Base-by-base conservation (phyloP, 1,284 basidiomycete species). In the Thecaphora thlaspeos region DNA sequence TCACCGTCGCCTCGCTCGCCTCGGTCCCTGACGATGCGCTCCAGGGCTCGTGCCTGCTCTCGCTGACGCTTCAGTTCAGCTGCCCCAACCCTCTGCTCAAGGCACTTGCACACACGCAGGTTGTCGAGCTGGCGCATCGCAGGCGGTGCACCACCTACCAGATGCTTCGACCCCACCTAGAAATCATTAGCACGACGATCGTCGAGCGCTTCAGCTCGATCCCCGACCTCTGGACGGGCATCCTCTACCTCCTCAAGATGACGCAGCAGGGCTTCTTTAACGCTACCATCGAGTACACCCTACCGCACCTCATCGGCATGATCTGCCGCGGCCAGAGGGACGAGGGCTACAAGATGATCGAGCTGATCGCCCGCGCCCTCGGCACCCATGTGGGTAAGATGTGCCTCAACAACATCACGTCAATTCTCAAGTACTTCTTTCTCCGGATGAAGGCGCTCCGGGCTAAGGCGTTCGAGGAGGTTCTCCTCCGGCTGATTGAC, bases 391-490 rank as follows among this genome's bases (percentile, higher is more conserved):
- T 72, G 12, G 65, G 59, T 2, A 55, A 58, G 18, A 55, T 76
- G 43, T 75, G 72, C 48, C 61, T 74, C 37, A 53, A 62, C 41
- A 67, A 72, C 24, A 63, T 69, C 22, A 61, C 71, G 12, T 61
- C 70, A 47, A 65, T 76, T 40, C 71, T 77, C 36, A 63, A 68
- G 22, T 57, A 61, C 18, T 67, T 71, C 43, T 68, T 75, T 46
- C 22, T 54, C 38, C 38, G 43, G 34, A 37, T 40, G 2, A 34
- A 48, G 1, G 30, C 18, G 7, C 53, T 68, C 59, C 58, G 60
- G 28, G 54, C 58, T 2, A 55, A 65, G 2, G 40, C 44, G 18
- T 28, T 61, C 44, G 53, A 63, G 2, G 63, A 67, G 28, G 57
- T 51, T 11, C 53, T 72, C 3, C 55, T 68, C 4, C 34, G 54